Evolutionary conservation across 805 yeast genomes (phyloP).

Genomic region (Naumovozyma dairenensis): DNA sequence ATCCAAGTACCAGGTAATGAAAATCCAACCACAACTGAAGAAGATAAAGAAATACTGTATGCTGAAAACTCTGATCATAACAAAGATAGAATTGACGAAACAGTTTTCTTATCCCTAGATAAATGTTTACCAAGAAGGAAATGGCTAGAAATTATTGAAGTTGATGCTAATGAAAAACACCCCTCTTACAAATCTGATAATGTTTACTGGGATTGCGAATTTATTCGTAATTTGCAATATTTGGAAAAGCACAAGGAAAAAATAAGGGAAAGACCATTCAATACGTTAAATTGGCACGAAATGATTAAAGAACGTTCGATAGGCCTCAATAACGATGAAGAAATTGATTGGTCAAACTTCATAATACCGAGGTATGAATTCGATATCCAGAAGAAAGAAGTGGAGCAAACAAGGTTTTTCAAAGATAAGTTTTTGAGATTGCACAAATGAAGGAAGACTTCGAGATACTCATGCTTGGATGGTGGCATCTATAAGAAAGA

Average conservation of each 20-base stretch:
- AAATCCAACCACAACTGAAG: neutral
- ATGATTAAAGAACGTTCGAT: neutral
- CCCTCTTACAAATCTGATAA: slow-evolving; percentile 10
- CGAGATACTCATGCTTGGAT: too few species aligned
- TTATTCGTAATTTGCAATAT: slow-evolving; percentile 15
- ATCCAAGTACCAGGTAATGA: slow-evolving; percentile 6
- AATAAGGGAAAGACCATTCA: neutral
- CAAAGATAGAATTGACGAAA: slow-evolving; percentile 26
- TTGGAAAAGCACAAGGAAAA: slow-evolving; percentile 4
- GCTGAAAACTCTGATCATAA: neutral
- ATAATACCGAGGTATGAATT: slow-evolving; percentile 10
- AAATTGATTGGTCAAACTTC: slow-evolving; percentile 5
- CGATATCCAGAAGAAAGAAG: slow-evolving; percentile 15
- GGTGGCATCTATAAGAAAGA: too few species aligned
- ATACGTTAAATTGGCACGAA: slow-evolving; percentile 5
- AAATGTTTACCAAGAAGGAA: slow-evolving; percentile 64
- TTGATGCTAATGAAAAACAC: slow-evolving; percentile 30
- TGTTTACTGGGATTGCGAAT: slow-evolving; percentile 33
- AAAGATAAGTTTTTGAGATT: slow-evolving; percentile 5
- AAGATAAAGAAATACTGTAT: neutral
- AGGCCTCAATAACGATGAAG: slow-evolving; percentile 2
- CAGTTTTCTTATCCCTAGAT: slow-evolving; percentile 79
- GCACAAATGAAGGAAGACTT: neutral
- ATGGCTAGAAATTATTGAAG: slow-evolving; percentile 43
- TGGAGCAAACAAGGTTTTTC: slow-evolving; percentile 14